Percentiles rank a stretch among this genome's conserved stretches.
Conservation (phyloP, 441 rosid genomes). For the Aleurites moluccanus region DNA sequence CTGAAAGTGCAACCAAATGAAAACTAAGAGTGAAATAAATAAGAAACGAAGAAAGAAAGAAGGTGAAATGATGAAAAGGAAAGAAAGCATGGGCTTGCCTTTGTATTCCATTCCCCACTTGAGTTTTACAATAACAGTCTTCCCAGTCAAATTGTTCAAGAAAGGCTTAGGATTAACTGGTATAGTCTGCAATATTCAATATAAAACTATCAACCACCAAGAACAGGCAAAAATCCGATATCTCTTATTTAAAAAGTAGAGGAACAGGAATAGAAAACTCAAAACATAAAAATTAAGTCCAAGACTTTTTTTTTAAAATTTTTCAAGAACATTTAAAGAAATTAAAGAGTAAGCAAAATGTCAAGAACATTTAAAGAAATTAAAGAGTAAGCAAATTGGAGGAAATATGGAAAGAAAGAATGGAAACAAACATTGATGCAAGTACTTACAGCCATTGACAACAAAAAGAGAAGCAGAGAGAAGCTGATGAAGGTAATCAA, state of each 20-base stretch:
- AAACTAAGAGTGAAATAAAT: background rate
- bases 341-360: background rate
- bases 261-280: background rate
- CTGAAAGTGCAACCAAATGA: conserved; percentile 29
- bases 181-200: conserved; percentile 49
- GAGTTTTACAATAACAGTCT: conserved; percentile 82
- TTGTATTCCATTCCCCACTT: conserved; percentile 98
- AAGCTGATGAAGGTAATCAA: background rate
- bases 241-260: background rate
- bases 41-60: background rate
- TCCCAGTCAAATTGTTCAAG: conserved; percentile 88
- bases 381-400: background rate
- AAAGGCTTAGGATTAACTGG: conserved; percentile 85
- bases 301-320: background rate
- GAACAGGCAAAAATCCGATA: background rate
- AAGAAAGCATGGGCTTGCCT: conserved; percentile 34
- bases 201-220: background rate
- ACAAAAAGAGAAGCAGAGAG: background rate
- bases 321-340: background rate
- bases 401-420: background rate
- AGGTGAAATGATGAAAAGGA: background rate
- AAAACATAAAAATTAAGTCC: background rate
- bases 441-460: conserved; percentile 28
- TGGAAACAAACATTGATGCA: background rate
- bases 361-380: background rate